Evolutionary conservation across 2,329 filamentous ascomycete species (phyloP), one percentile per base, ranked within the genome.

Genomic region (Fusarium sp.): DNA sequence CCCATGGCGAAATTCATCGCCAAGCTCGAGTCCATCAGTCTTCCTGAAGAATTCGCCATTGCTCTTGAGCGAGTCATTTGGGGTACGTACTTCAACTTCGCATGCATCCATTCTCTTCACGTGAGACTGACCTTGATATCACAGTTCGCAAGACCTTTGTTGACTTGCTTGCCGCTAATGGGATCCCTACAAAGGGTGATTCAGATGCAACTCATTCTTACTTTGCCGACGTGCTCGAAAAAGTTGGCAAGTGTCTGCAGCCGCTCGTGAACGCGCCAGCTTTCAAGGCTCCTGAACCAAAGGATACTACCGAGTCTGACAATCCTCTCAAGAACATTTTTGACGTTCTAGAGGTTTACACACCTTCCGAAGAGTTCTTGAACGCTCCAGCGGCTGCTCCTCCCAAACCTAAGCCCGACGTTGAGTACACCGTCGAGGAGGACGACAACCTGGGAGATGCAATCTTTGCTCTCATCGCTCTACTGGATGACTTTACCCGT

Each of bases 151-250:
- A 55, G 27, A 64, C 4, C 4, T 72, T 73, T 54, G 29, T 58
- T 5, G 46, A 69, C 11, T 27, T 58, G 9, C 51, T 74, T 6
- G 7, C 5, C 8, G 34, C 44, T 1, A 50, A 33, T 14, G 59
- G 58, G 3, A 59, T 34, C 6, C 16, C 34, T 4, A 42, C 18
- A 9, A 51, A 54, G 2, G 5, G 2, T 29, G 23, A 10, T 13
- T 67, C 65, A 2, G 50, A 71, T 23, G 33, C 59, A 1, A 27
- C 58, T 1, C 71, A 74, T 49, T 58, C 63, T 1, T 31, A 65
- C 23, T 74, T 74, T 46, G 65, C 72, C 6, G 38, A 58, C 2
- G 67, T 71, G 6, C 71, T 73, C 2, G 71, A 73, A 59, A 73
- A 61, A 16, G 69, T 70, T 23, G 64, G 62, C 2, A 55, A 55